phyloP scores from a whole-genome alignment of 768 basidiomycete species.

The Mycena metata region DNA sequence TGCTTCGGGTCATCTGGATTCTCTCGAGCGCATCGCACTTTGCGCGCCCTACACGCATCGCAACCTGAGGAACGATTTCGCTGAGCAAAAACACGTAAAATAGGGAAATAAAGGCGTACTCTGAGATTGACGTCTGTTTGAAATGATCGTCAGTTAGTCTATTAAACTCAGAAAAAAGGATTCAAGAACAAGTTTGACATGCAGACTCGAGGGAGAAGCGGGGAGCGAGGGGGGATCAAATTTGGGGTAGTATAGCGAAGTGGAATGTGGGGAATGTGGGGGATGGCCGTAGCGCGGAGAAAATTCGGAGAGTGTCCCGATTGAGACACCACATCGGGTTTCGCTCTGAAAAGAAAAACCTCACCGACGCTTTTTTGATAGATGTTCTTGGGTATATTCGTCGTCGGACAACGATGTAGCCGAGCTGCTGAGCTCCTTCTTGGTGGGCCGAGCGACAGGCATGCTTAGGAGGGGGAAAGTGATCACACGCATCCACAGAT shows the following conservation, averaged over 20 bases:
- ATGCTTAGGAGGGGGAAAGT: constrained; percentile 57
- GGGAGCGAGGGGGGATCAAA: constrained; percentile 56
- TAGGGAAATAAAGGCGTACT: constrained; percentile 62
- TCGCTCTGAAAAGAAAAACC: no score
- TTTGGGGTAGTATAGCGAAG: constrained; percentile 45
- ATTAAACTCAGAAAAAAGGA: constrained; percentile 40
- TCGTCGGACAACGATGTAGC: constrained; percentile 78
- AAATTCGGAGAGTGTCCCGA: constrained; percentile 62
- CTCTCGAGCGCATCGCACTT: constrained; percentile 87
- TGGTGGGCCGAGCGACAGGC: constrained; percentile 71
- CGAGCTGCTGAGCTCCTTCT: constrained; percentile 70
- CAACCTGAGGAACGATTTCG: constrained; percentile 65
- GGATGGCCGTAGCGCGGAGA: constrained; percentile 60
- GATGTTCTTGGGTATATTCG: constrained; percentile 65
- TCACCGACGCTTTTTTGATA: no score
- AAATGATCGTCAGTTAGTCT: constrained; percentile 51
- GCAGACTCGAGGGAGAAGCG: constrained; percentile 46
- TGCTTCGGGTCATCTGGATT: constrained; percentile 82
- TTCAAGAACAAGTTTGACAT: constrained; percentile 43
- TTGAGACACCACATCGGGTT: no score
- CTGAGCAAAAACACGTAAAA: constrained; percentile 39
- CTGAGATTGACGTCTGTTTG: constrained; percentile 83
- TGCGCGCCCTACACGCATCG: constrained; percentile 88
- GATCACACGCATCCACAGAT: constrained; percentile 40
- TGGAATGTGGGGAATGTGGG: constrained; percentile 44